Evolutionary conservation across 225 moss, liverwort and hornwort genomes (phyloP).

Genomic region (Thuidium tamariscinum): DNA sequence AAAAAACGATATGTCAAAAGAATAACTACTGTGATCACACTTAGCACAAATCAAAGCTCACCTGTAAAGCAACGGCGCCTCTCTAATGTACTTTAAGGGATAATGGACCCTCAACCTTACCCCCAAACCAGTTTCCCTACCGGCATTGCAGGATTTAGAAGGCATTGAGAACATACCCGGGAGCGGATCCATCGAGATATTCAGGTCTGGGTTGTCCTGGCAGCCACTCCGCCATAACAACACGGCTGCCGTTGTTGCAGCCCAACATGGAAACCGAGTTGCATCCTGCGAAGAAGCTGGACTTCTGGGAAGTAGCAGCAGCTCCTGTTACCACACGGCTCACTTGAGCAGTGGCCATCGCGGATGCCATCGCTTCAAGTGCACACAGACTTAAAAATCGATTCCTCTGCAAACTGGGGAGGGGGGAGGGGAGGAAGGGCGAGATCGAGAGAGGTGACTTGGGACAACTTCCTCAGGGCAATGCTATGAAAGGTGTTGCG

Average conservation of each 20-base stretch:
- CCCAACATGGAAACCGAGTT: constrained; percentile 24
- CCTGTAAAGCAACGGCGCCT: background rate
- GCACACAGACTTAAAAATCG: background rate
- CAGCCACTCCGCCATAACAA: constrained; percentile 84
- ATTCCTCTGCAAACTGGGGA: background rate
- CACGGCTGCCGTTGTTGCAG: constrained; percentile 57
- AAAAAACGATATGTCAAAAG: background rate
- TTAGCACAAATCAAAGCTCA: background rate
- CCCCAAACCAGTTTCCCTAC: background rate
- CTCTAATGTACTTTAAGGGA: background rate
- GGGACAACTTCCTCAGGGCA: too few relatives aligned
- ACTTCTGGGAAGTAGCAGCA: background rate
- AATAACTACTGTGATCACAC: background rate
- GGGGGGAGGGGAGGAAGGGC: too few relatives aligned
- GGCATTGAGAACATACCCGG: constrained; percentile 24
- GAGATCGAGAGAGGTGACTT: too few relatives aligned
- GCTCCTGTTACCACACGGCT: background rate
- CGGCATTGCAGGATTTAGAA: background rate
- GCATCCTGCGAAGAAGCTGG: constrained; percentile 44
- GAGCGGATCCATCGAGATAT: constrained; percentile 75
- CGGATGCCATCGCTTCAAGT: constrained; percentile 20
- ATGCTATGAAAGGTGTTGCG: background rate
- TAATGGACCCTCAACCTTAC: background rate
- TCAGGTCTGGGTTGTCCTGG: constrained; percentile 76
- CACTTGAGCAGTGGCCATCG: constrained; percentile 19